A percentile compares a stretch with the other conserved stretches of the same genome.
phyloP scores from a whole-genome alignment of 768 basidiomycete species.

The Ramaria sp. region DNA sequence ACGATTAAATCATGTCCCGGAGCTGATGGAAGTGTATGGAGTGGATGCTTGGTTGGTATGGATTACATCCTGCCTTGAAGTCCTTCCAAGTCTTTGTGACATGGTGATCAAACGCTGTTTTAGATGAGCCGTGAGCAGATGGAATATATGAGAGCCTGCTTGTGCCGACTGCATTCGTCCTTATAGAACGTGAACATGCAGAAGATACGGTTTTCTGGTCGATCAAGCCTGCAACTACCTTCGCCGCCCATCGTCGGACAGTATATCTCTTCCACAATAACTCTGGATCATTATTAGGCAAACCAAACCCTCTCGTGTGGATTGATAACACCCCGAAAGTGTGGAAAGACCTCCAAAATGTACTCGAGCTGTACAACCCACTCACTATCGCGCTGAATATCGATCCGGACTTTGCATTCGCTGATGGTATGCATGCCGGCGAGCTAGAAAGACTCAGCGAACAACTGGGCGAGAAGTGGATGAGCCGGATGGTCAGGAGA shows the following conservation, averaged over 20 bases:
- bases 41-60: slow-evolving; percentile 35
- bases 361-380: slow-evolving; percentile 28
- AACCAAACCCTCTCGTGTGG: slow-evolving; percentile 37
- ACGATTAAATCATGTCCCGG: slow-evolving; percentile 30
- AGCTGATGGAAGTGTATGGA: slow-evolving; percentile 30
- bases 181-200: slow-evolving; percentile 34
- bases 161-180: background rate
- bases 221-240: slow-evolving; percentile 37
- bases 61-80: background rate
- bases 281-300: slow-evolving; percentile 23
- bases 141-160: background rate
- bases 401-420: slow-evolving; percentile 36
- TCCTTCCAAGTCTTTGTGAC: background rate
- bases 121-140: slow-evolving; percentile 9
- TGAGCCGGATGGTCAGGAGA: slow-evolving; percentile 27
- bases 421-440: slow-evolving; percentile 41
- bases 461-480: slow-evolving; percentile 34
- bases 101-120: background rate
- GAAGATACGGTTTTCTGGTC: slow-evolving; percentile 47
- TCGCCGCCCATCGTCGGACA: slow-evolving; percentile 38
- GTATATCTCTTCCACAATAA: slow-evolving; percentile 38
- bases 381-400: slow-evolving; percentile 35
- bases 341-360: slow-evolving; percentile 33
- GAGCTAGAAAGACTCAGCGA: slow-evolving; percentile 29
- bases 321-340: slow-evolving; percentile 40